A percentile compares a stretch with the other conserved stretches of the same genome.
Conservation (phyloP, 305 asterid genomes). For the Andrographis paniculata region DNA sequence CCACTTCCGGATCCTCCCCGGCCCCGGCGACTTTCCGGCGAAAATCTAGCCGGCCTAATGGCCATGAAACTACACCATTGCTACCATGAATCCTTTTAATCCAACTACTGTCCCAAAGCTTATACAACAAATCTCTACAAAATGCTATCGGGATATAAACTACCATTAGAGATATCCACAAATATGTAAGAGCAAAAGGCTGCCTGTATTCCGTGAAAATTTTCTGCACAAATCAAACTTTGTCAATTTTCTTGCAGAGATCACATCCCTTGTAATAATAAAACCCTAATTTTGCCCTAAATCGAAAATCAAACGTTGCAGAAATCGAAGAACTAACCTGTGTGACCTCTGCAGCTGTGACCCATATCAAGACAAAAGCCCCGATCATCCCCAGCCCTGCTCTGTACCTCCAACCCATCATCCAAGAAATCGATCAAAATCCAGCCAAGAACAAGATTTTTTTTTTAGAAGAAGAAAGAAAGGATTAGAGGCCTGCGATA, state of each 20-base stretch:
- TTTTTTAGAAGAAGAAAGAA: no score
- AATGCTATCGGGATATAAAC: conserved; percentile 56
- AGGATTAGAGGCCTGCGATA: no score
- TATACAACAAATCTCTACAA: conserved; percentile 43
- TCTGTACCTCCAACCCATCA: conserved; percentile 62
- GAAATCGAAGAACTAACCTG: conserved; percentile 36
- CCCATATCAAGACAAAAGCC: conserved; percentile 71
- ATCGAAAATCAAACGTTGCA: not conserved
- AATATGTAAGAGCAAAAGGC: conserved; percentile 68
- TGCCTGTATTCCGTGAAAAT: conserved; percentile 60
- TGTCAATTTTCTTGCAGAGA: conserved; percentile 4
- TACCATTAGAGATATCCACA: conserved; percentile 71
- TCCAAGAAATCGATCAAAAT: conserved; percentile 17
- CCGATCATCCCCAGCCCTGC: conserved; percentile 72
- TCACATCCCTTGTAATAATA: not conserved
- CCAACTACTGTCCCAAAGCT: conserved; percentile 23
- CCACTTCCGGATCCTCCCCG: conserved; percentile 28
- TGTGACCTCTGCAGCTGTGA: conserved; percentile 71
- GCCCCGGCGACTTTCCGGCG: conserved; percentile 27
- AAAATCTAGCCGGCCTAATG: conserved; percentile 25
- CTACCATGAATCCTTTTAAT: conserved; percentile 18
- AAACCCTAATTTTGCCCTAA: conserved; percentile 1
- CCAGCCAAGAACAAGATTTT: conserved; percentile 10
- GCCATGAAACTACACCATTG: conserved; percentile 18
- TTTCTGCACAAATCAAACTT: conserved; percentile 39